phyloP scores from a whole-genome alignment of 1,139 yeast genomes.

The Protomyces inouyei region DNA sequence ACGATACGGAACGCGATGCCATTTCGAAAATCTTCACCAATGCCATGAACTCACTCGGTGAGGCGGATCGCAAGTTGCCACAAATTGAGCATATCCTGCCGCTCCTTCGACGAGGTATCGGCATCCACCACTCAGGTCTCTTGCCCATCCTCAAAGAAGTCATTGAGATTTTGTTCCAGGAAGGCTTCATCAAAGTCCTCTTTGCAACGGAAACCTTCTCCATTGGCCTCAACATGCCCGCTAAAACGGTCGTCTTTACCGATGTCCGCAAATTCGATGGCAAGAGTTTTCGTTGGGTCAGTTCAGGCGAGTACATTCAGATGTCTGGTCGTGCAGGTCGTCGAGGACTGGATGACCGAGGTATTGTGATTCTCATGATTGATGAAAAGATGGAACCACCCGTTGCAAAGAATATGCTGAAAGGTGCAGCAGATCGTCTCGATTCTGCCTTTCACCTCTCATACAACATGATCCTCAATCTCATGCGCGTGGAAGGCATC shows the following conservation, averaged over 20 bases:
- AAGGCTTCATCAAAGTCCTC: conserved; percentile 85
- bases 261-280: conserved; percentile 99
- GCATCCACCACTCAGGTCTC: conserved; percentile 96
- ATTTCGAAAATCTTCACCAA: conserved; percentile 81
- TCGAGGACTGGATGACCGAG: conserved; percentile 98
- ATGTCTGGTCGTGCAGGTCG: conserved; percentile 99
- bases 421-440: conserved; percentile 93
- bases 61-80: conserved; percentile 84
- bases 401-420: conserved; percentile 98
- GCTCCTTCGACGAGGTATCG: conserved; percentile 85
- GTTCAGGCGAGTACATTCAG: conserved; percentile 98
- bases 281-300: conserved; percentile 93
- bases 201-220: conserved; percentile 98
- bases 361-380: conserved; percentile 98
- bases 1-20: conserved; percentile 82
- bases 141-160: conserved; percentile 94
- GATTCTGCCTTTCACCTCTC: conserved; percentile 97
- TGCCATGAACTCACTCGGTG: conserved; percentile 82
- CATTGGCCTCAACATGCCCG: conserved; percentile 97
- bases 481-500: conserved; percentile 95
- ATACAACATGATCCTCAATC: conserved; percentile 91
- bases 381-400: conserved; percentile 99
- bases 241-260: conserved; percentile 96
- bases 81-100: conserved; percentile 91
- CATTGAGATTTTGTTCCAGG: conserved; percentile 93